Percentiles rank a stretch among this genome's conserved stretches.
Conservation (phyloP, 2,329 filamentous ascomycete genomes). For the Colletotrichum karsti region DNA sequence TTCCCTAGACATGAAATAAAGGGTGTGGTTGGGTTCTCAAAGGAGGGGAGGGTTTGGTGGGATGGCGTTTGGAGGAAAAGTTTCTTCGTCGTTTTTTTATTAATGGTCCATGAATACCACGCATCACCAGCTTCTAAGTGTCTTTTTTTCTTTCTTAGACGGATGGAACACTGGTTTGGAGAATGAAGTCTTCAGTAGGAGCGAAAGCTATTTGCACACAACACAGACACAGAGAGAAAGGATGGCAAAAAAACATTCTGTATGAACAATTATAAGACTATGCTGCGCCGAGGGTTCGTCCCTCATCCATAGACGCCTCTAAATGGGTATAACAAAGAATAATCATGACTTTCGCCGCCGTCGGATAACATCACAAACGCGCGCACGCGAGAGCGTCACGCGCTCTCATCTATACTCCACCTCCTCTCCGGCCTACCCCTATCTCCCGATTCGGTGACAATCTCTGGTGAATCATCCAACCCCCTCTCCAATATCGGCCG, state of each 20-base stretch:
- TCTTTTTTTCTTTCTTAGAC: background rate
- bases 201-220: too few species aligned
- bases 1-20: background rate
- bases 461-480: background rate
- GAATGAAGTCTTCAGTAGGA: background rate
- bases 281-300: background rate
- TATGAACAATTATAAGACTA: conserved; percentile 13
- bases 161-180: background rate
- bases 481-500: background rate
- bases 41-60: background rate
- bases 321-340: conserved; percentile 28
- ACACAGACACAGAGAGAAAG: too few species aligned
- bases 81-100: background rate
- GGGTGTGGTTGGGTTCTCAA: too few species aligned
- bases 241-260: background rate
- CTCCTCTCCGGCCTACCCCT: conserved; percentile 7
- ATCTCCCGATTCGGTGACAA: background rate
- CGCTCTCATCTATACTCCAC: conserved; percentile 13
- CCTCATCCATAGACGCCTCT: conserved; percentile 14
- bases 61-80: conserved; percentile 14
- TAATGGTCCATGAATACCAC: conserved; percentile 16
- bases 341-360: conserved; percentile 12
- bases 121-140: background rate
- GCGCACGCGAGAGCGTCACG: background rate
- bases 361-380: background rate